Conservation (phyloP, 768 basidiomycete species). For the Termitomyces sp. region DNA sequence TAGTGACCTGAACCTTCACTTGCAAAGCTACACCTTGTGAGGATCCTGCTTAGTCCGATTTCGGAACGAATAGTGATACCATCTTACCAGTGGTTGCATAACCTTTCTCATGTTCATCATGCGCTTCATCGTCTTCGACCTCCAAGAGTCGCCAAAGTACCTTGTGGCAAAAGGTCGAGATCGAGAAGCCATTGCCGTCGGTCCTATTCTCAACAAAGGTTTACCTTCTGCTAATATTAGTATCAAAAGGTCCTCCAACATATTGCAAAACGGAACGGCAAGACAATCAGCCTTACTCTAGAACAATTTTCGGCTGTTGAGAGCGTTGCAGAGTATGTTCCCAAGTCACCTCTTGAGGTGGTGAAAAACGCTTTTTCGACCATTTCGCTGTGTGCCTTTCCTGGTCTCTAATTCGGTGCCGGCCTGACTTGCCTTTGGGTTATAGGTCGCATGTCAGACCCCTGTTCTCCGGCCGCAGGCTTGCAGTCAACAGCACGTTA, state of each 20-base stretch:
- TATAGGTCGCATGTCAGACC: slow-evolving; percentile 42
- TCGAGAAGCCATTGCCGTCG: slow-evolving; percentile 44
- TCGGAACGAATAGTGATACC: background rate
- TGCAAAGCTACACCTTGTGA: slow-evolving; percentile 34
- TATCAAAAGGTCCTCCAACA: slow-evolving; percentile 35
- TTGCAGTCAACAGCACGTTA: slow-evolving; percentile 40
- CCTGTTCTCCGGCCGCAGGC: slow-evolving; percentile 37
- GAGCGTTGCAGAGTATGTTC: slow-evolving; percentile 8
- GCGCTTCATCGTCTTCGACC: slow-evolving; percentile 51
- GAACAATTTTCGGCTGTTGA: slow-evolving; percentile 34
- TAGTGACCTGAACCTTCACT: background rate
- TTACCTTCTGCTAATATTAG: background rate
- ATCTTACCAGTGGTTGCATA: slow-evolving; percentile 33
- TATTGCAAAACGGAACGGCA: slow-evolving; percentile 43
- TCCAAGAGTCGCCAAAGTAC: slow-evolving; percentile 61
- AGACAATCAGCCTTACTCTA: slow-evolving; percentile 35
- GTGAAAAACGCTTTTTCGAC: slow-evolving; percentile 28
- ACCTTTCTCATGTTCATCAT: slow-evolving; percentile 48
- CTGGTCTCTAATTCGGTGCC: background rate
- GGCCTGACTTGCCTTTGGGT: background rate
- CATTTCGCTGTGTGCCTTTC: slow-evolving; percentile 32
- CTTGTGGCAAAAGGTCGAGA: slow-evolving; percentile 52
- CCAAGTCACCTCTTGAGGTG: slow-evolving; percentile 21
- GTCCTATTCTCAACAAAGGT: background rate
- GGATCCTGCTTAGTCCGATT: background rate